A percentile compares a stretch with the other conserved stretches of the same genome.
Conservation (phyloP, 2,329 filamentous ascomycete species). For the Berkeleyomyces rouxiae region DNA sequence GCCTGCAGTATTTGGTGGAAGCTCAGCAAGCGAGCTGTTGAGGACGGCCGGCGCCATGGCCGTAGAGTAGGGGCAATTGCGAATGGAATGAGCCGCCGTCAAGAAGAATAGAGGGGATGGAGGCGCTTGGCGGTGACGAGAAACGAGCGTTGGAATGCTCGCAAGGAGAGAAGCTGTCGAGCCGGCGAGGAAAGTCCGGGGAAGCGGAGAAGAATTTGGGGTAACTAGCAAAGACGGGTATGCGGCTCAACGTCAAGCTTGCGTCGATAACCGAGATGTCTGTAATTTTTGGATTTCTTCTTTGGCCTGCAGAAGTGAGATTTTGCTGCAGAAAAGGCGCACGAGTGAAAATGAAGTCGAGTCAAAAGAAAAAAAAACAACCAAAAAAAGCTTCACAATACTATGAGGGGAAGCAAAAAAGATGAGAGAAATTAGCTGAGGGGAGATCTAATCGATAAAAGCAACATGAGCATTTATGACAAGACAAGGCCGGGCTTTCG, state of each 20-base stretch:
- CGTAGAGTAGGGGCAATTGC: not conserved
- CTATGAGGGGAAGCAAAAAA: not conserved
- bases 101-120: not conserved
- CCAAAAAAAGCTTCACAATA: not conserved
- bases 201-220: conserved; percentile 5
- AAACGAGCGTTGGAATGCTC: no score
- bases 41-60: conserved; percentile 8
- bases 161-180: not conserved
- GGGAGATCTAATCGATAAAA: not conserved
- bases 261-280: not conserved
- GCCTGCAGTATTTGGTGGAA: conserved; percentile 3
- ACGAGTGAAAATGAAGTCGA: not conserved
- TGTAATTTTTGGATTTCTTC: not conserved
- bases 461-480: not conserved
- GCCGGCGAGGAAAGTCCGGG: not conserved
- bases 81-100: not conserved
- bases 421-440: not conserved
- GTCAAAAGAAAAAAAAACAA: not conserved
- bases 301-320: not conserved
- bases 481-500: not conserved
- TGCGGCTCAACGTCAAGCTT: not conserved
- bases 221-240: not conserved
- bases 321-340: not conserved
- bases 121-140: no score
- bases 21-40: conserved; percentile 6